These are phyloP conservation scores for Lomentospora prolificans DNA, from an alignment of 2,329 filamentous ascomycete genomes.

Conservation along the genomic window DNA sequence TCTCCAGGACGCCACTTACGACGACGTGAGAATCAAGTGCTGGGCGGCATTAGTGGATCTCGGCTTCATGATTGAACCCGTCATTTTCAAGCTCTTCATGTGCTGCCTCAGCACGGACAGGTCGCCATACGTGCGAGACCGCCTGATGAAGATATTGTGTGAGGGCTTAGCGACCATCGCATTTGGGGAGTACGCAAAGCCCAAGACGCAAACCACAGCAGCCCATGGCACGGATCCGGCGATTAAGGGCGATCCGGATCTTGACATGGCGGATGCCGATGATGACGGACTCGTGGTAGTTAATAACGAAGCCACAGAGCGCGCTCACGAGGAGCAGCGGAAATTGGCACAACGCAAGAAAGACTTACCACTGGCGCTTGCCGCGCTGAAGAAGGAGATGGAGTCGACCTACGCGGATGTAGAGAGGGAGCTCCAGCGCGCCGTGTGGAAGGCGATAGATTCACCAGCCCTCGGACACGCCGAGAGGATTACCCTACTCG, in stretches of 20 bases:
- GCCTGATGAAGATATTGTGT: slow-evolving; percentile 49
- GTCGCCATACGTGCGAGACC: slow-evolving; percentile 53
- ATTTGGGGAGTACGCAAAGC: slow-evolving; percentile 48
- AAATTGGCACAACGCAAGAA: slow-evolving; percentile 55
- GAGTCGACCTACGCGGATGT: slow-evolving; percentile 29
- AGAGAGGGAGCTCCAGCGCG: slow-evolving; percentile 28
- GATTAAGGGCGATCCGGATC: slow-evolving; percentile 22
- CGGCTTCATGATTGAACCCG: slow-evolving; percentile 46
- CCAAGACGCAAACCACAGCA: slow-evolving; percentile 12
- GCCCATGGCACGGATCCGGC: neutral
- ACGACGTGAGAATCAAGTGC: slow-evolving; percentile 55
- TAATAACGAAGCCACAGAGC: slow-evolving; percentile 25
- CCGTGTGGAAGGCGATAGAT: slow-evolving; percentile 33
- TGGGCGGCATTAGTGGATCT: slow-evolving; percentile 55
- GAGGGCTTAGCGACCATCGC: slow-evolving; percentile 53
- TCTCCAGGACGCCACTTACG: slow-evolving; percentile 52
- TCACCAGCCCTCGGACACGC: slow-evolving; percentile 27
- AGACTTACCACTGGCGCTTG: slow-evolving; percentile 48
- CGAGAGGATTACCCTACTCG: slow-evolving; percentile 31
- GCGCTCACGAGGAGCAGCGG: slow-evolving; percentile 48
- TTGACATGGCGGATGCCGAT: slow-evolving; percentile 18
- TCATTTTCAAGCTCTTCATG: slow-evolving; percentile 46
- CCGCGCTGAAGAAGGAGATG: slow-evolving; percentile 33
- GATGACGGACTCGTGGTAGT: slow-evolving; percentile 29
- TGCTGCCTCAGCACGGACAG: slow-evolving; percentile 50